Evolutionary conservation across 1,139 yeast genomes (phyloP).

Genomic region (Scheffersomyces stambukii): DNA sequence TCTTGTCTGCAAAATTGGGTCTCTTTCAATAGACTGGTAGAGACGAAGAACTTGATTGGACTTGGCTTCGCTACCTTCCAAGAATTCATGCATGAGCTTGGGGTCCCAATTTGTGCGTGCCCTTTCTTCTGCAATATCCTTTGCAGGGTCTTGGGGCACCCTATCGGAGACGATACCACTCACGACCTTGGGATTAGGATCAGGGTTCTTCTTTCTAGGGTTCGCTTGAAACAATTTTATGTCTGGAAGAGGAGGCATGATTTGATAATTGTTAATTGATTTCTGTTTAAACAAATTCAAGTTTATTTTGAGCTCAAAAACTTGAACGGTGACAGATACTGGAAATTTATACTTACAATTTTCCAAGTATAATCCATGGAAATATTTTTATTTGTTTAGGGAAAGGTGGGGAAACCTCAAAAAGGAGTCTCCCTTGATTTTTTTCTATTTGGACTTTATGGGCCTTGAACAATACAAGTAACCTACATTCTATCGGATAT

Average conservation of each 20-base stretch:
- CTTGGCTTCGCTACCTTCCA: constrained; percentile 40
- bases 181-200: constrained; percentile 9
- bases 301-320: too few relatives aligned
- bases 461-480: too few relatives aligned
- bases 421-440: too few relatives aligned
- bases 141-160: constrained; percentile 11
- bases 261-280: too few relatives aligned
- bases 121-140: constrained; percentile 12
- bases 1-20: constrained; percentile 39
- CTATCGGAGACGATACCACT: constrained; percentile 7
- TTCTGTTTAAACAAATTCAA: too few relatives aligned
- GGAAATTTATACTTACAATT: too few relatives aligned
- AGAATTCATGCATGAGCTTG: constrained; percentile 41
- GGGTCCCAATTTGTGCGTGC: constrained; percentile 28
- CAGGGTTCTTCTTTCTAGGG: constrained; percentile 9
- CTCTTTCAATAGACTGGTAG: constrained; percentile 47
- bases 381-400: too few relatives aligned
- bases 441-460: too few relatives aligned
- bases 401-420: too few relatives aligned
- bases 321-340: too few relatives aligned
- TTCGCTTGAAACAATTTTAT: constrained; percentile 2
- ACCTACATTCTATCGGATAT: too few relatives aligned
- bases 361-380: too few relatives aligned
- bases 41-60: constrained; percentile 30
- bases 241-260: constrained; percentile 2